These are phyloP conservation scores for Zea luxurians DNA, from an alignment of 176 grass and related monocot species.

Conservation along the genomic window DNA sequence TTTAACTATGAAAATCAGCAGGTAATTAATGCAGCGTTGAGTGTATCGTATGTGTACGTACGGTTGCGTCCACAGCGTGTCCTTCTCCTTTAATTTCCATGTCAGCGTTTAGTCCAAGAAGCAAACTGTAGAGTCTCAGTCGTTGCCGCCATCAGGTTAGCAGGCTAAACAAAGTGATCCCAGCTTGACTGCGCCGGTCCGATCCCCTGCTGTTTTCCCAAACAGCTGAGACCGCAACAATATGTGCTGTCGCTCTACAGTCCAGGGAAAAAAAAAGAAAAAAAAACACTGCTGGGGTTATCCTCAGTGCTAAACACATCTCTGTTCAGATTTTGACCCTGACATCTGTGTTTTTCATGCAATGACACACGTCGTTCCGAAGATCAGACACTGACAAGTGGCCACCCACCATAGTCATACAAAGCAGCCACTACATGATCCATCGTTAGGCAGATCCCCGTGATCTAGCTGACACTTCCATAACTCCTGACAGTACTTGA, in stretches of 20 bases:
- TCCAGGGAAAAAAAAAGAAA: no score
- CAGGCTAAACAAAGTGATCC: constrained; percentile 42
- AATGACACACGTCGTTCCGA: no score
- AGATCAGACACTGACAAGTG: constrained; percentile 14
- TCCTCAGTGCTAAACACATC: no score
- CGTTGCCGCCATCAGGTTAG: constrained; percentile 25
- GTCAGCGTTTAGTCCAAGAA: not conserved
- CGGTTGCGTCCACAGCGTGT: constrained; percentile 31
- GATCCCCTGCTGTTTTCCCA: constrained; percentile 24
- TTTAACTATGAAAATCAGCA: not conserved
- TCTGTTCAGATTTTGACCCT: constrained; percentile 28
- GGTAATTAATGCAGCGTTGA: constrained; percentile 40
- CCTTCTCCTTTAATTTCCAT: constrained; percentile 18
- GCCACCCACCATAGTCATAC: constrained; percentile 14
- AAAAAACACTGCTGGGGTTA: no score
- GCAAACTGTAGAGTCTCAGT: constrained; percentile 4
- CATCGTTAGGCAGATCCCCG: no score
- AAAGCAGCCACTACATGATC: no score
- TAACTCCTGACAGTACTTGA: constrained; percentile 54
- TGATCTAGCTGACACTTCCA: constrained; percentile 37
- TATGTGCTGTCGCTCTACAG: constrained; percentile 37
- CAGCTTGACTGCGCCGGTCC: constrained; percentile 31
- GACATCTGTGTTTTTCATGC: constrained; percentile 26
- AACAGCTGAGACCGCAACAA: constrained; percentile 14
- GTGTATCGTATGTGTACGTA: not conserved